These are phyloP conservation scores for Paraphoma chrysanthemicola DNA, from an alignment of 2,329 filamentous ascomycete genomes.

Conservation along the genomic window DNA sequence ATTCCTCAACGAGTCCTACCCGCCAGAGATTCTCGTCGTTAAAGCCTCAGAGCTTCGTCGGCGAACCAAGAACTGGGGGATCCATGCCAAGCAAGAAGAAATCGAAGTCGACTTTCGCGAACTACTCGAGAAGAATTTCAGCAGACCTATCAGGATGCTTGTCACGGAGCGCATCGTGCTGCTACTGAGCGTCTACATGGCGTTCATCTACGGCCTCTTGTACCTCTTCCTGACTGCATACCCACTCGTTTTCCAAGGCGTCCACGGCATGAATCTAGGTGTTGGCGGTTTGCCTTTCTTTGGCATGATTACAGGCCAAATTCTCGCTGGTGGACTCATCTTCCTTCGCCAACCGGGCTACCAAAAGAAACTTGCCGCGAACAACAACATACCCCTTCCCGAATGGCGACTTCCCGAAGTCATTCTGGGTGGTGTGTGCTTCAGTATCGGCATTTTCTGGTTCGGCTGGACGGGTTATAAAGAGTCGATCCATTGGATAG, in stretches of 20 bases:
- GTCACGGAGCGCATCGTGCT: slow-evolving; percentile 58
- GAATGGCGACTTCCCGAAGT: slow-evolving; percentile 65
- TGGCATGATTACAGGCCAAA: slow-evolving; percentile 78
- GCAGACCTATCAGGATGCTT: slow-evolving; percentile 56
- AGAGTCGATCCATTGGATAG: slow-evolving; percentile 51
- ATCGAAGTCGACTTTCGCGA: slow-evolving; percentile 60
- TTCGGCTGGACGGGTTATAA: slow-evolving; percentile 54
- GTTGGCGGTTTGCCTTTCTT: slow-evolving; percentile 82
- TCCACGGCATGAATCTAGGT: slow-evolving; percentile 75
- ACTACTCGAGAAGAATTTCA: slow-evolving; percentile 62
- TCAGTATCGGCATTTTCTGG: slow-evolving; percentile 47
- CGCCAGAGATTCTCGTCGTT: slow-evolving; percentile 63
- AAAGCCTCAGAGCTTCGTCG: slow-evolving; percentile 64
- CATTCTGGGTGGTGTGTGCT: slow-evolving; percentile 60
- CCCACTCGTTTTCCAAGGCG: slow-evolving; percentile 75
- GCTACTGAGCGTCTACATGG: slow-evolving; percentile 41
- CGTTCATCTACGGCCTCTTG: slow-evolving; percentile 68
- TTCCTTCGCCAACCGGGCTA: slow-evolving; percentile 73
- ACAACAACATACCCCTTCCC: slow-evolving; percentile 59
- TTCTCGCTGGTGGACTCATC: slow-evolving; percentile 71
- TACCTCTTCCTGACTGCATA: slow-evolving; percentile 89
- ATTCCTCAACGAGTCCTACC: slow-evolving; percentile 65
- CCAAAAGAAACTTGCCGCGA: slow-evolving; percentile 57
- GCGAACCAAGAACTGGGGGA: slow-evolving; percentile 67
- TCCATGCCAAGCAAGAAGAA: slow-evolving; percentile 64